Evolutionary conservation across 2,329 filamentous ascomycete genomes (phyloP), one percentile per base, ranked within the genome.

Genomic region (Apiospora kogelbergensis): DNA sequence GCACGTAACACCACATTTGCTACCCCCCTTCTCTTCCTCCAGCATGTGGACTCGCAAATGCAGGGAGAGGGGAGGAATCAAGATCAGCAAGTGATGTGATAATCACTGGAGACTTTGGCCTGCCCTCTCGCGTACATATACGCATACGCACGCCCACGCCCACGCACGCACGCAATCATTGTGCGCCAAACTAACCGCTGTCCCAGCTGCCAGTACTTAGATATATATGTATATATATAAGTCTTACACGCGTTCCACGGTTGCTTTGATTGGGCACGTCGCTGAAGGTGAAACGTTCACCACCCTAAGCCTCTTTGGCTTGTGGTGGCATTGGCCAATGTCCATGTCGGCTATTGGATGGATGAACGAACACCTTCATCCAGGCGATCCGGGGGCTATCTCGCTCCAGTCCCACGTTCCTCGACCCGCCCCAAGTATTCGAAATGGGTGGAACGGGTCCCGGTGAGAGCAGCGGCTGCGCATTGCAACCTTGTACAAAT

Each of bases 11-110:
- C 48, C 6, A 33, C 45, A 15, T 9, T 9, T 20, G 48, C 26
- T 26, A 30, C 17, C 30, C 7, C 46, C 46, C 46, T 15, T 24
- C 4, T 53, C 46, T 6, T 33, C 22, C 48, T 26, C 13, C 46
- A 7, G 5, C 9, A 22, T 26, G 46, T 53, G 46, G 46, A 22
- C 45, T 48, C n/a, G 45, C 45, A 10, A 11, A 53, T 53, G 46
- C 24, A 30, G 24, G 46, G 46, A 26, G 46, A 24, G 46, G 46
- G 48, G 26, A 57, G 26, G 48, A 57, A 57, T 57, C 48, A 57
- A 57, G 48, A 57, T 57, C 48, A 57, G 48, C 48, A 57, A 57
- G 48, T 57, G 48, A 57, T 57, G 48, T 57, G 48, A 57, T 33
- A 57, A 33, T 57, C 48, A 57, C 30, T 57, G 48, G 48, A 57